Evolutionary conservation across 345 rosid genomes (phyloP), one percentile per base, ranked within the genome.

Genomic region (Arabidopsis suecica): DNA sequence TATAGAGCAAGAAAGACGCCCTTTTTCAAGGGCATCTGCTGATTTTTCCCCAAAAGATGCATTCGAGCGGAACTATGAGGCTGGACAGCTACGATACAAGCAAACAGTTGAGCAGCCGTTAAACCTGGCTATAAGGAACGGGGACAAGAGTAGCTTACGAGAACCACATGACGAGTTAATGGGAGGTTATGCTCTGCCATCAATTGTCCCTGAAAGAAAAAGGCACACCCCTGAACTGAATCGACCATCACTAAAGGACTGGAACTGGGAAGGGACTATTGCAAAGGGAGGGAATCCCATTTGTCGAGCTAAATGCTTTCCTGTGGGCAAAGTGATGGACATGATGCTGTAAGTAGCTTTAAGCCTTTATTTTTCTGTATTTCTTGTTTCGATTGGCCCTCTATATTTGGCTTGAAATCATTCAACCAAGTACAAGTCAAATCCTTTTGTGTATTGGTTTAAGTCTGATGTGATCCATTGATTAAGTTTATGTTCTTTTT

Each of bases 211-310:
- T 66, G 97, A 89, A 74, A 83, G 82, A 75, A 88, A 85, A 83
- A 84, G 83, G 67, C 79, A 80, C 58, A 73, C 85, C 49, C 88
- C 87, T 59, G 94, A 89, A 61, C 77, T 81, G 55, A 84, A 77
- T 65, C 84, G 38, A 64, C 69, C 89, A 67, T 82, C 95, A 30
- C 68, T 88, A 50, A 87, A 84, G 47, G 88, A 90, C 76, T 93
- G 98, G 98, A 91, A 93, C 84, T 94, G 98, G 98, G 97, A 94
- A 79, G 98, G 98, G 55, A 88, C 91, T 57, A 84, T 94, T 63
- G 98, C 97, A 22, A 91, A 94, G 84, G 97, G 96, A 68, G 98
- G 98, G 65, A 87, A 87, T 70, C 93, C 94, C 8, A 86, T 94
- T 62, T 94, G 98, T 74, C 91, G 81, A 76, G 98, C 96, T 72